phyloP scores from a whole-genome alignment of 2,329 filamentous ascomycete genomes.

The Fusarium nisikadoi region DNA sequence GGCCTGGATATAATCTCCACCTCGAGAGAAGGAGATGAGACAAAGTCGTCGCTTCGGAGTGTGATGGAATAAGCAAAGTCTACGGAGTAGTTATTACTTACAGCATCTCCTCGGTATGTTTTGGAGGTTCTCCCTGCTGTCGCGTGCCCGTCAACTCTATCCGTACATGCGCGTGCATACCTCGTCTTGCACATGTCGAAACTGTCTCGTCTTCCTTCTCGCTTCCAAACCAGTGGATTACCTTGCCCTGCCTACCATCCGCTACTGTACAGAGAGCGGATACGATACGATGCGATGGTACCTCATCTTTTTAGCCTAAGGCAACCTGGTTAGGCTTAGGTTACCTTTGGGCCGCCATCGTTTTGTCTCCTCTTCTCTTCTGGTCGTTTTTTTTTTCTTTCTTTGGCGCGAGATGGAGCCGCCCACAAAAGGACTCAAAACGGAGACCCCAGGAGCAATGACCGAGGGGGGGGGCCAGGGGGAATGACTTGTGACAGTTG shows the following conservation, averaged over 20 bases:
- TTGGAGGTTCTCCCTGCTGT: conserved; percentile 14
- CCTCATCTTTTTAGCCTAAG: conserved; percentile 17
- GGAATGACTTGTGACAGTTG: conserved; percentile 27
- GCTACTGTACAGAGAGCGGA: conserved; percentile 28
- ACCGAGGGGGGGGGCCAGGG: background rate
- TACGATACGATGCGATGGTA: conserved; percentile 21
- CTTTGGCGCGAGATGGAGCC: background rate
- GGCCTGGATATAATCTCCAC: conserved; percentile 14
- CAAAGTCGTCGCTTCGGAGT: background rate
- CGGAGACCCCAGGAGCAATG: conserved; percentile 19
- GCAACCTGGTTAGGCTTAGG: conserved; percentile 1
- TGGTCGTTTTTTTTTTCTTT: background rate
- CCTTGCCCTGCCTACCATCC: background rate
- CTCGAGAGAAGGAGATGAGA: background rate
- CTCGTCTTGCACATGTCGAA: conserved; percentile 1
- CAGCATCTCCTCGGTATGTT: conserved; percentile 3
- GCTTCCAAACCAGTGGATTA: conserved; percentile 29
- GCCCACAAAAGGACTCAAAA: conserved; percentile 23
- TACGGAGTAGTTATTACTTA: background rate
- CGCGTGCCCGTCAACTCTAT: background rate
- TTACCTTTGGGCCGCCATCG: conserved; percentile 13
- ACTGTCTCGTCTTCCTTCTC: conserved; percentile 13
- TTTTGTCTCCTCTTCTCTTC: background rate
- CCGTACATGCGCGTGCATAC: background rate
- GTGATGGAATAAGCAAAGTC: conserved; percentile 2